Percentiles rank a stretch among this genome's conserved stretches.
Evolutionary conservation across 1,284 basidiomycete genomes (phyloP).

Genomic region (Cryptococcus hybrid): DNA sequence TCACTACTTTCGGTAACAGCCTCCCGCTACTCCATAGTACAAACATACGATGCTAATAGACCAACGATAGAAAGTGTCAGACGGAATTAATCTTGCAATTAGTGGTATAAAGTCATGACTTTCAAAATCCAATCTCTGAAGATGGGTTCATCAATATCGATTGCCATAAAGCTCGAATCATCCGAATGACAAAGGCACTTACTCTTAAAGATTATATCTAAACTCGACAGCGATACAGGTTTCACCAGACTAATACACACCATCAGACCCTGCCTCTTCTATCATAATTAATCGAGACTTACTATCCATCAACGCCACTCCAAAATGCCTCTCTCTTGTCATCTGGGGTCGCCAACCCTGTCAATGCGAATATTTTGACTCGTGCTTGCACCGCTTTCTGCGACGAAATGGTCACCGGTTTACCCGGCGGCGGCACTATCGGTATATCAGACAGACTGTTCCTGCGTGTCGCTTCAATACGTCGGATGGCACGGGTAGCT

Average conservation of each 20-base stretch:
- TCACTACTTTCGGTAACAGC: neutral
- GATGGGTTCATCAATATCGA: too few relatives aligned
- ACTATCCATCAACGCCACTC: conserved; percentile 94
- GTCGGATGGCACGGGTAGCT: conserved; percentile 78
- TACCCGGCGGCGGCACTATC: conserved; percentile 19
- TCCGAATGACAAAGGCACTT: neutral
- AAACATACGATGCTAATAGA: neutral
- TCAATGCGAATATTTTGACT: conserved; percentile 78
- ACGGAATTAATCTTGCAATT: neutral
- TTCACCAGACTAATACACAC: conserved; percentile 68
- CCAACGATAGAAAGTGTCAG: too few relatives aligned
- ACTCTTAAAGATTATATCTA: conserved; percentile 77
- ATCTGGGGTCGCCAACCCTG: conserved; percentile 87
- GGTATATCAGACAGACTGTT: conserved; percentile 18
- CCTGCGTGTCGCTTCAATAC: conserved; percentile 63
- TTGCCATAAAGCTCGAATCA: neutral
- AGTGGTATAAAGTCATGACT: neutral
- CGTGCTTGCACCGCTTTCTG: conserved; percentile 25
- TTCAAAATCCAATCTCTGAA: conserved; percentile 22
- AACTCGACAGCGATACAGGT: conserved; percentile 85
- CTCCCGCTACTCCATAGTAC: neutral
- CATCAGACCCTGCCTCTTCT: neutral
- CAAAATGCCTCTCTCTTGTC: conserved; percentile 89
- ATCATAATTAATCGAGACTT: conserved; percentile 41
- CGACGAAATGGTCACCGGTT: conserved; percentile 21